phyloP scores from a whole-genome alignment of 441 rosid genomes.

The Adansonia gregorii region DNA sequence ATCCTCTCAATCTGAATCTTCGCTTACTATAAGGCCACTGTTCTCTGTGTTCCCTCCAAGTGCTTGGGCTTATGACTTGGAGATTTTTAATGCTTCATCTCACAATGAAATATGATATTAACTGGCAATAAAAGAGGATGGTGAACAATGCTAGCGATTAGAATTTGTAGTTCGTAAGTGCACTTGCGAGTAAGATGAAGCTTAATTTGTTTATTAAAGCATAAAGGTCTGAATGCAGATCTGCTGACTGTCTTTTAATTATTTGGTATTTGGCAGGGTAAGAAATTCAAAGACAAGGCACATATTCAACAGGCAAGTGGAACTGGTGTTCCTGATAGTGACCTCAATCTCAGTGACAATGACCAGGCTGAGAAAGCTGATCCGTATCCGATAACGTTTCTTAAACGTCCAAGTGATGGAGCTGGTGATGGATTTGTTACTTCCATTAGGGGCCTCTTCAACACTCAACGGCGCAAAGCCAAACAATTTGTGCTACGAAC shows the following conservation, averaged over 20 bases:
- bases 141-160: not conserved
- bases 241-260: slow-evolving; percentile 15
- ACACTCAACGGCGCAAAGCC: slow-evolving; percentile 93
- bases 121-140: slow-evolving; percentile 7
- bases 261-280: slow-evolving; percentile 71
- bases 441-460: slow-evolving; percentile 90
- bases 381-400: slow-evolving; percentile 69
- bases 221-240: not conserved
- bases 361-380: slow-evolving; percentile 77
- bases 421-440: slow-evolving; percentile 99
- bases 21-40: not conserved
- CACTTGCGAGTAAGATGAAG: not conserved
- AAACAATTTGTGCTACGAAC: slow-evolving; percentile 93
- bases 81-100: not conserved
- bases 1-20: not conserved
- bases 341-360: slow-evolving; percentile 79
- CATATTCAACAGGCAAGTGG: slow-evolving; percentile 55
- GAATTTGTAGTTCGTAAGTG: not conserved
- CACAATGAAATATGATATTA: not conserved
- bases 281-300: slow-evolving; percentile 92
- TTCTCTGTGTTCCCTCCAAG: not conserved
- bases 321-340: slow-evolving; percentile 62
- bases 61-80: slow-evolving; percentile 11
- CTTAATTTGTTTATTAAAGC: not conserved
- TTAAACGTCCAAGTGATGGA: slow-evolving; percentile 87